Percentiles rank a stretch among this genome's conserved stretches.
phyloP scores from a whole-genome alignment of 352 stramenopile genomes.

The Pythium guiyangense region DNA sequence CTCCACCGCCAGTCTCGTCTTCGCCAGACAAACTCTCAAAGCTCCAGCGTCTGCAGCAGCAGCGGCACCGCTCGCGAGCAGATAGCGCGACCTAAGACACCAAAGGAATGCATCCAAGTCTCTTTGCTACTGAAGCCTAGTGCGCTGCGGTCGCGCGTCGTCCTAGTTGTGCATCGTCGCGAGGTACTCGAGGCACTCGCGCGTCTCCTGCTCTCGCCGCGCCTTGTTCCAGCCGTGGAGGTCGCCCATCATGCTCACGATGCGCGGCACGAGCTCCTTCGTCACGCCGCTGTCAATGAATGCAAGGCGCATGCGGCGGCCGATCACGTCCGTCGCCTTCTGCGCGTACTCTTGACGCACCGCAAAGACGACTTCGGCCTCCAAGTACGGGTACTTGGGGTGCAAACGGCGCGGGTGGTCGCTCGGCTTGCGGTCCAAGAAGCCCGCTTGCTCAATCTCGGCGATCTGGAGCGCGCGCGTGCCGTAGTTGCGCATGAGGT shows the following conservation, averaged over 20 bases:
- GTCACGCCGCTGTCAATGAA: slow-evolving; percentile 90
- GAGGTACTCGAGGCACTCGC: slow-evolving; percentile 75
- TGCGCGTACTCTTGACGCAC: slow-evolving; percentile 93
- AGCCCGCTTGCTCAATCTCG: slow-evolving; percentile 86
- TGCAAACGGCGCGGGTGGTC: slow-evolving; percentile 88
- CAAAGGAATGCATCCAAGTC: background rate
- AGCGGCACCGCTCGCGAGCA: slow-evolving; percentile 6
- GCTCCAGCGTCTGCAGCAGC: slow-evolving; percentile 15
- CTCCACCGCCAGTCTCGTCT: background rate
- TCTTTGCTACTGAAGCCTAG: background rate
- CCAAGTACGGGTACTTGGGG: slow-evolving; percentile 93
- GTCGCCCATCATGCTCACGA: slow-evolving; percentile 92
- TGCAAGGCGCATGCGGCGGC: slow-evolving; percentile 88
- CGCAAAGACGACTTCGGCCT: slow-evolving; percentile 93
- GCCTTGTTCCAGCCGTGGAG: slow-evolving; percentile 84
- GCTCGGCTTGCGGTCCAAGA: slow-evolving; percentile 78
- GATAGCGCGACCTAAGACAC: slow-evolving; percentile 1
- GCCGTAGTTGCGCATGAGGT: slow-evolving; percentile 95
- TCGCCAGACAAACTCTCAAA: slow-evolving; percentile 17
- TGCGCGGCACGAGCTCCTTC: slow-evolving; percentile 67
- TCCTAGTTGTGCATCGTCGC: slow-evolving; percentile 81
- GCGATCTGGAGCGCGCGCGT: slow-evolving; percentile 94
- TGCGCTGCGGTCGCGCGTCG: too few relatives aligned
- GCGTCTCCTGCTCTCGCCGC: slow-evolving; percentile 65
- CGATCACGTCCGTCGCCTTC: slow-evolving; percentile 91